A percentile compares a stretch with the other conserved stretches of the same genome.
Conservation (phyloP, 768 basidiomycete genomes). For the Agrocybe pediades region DNA sequence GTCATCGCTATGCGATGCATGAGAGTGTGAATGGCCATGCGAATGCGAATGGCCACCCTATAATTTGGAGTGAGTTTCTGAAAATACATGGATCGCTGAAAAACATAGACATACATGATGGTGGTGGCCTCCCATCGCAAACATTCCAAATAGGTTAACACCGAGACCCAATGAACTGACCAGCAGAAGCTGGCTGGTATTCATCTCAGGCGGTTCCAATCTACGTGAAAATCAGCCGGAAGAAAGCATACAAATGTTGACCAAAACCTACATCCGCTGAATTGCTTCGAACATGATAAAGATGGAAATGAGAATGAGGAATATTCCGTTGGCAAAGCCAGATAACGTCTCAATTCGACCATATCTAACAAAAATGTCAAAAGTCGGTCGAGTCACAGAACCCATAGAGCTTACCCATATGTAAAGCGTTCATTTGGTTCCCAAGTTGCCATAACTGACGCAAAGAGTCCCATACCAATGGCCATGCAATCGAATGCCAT, state of each 20-base stretch:
- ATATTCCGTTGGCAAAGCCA: slow-evolving; percentile 97
- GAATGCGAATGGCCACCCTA: slow-evolving; percentile 64
- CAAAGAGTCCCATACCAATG: slow-evolving; percentile 91
- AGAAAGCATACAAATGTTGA: neutral
- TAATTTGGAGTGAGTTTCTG: slow-evolving; percentile 5
- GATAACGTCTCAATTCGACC: slow-evolving; percentile 96
- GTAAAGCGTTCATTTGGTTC: slow-evolving; percentile 93
- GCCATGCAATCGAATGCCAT: slow-evolving; percentile 99
- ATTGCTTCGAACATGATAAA: slow-evolving; percentile 99
- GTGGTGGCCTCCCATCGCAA: slow-evolving; percentile 95
- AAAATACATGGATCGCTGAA: neutral
- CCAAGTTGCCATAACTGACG: slow-evolving; percentile 98
- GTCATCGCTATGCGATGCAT: slow-evolving; percentile 18
- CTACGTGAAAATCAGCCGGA: slow-evolving; percentile 37
- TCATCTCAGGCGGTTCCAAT: slow-evolving; percentile 96
- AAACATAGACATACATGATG: slow-evolving; percentile 61
- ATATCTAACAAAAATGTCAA: slow-evolving; percentile 54
- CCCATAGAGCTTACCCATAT: slow-evolving; percentile 68
- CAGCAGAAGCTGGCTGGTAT: slow-evolving; percentile 86
- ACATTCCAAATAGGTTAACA: slow-evolving; percentile 98
- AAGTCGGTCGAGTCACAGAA: neutral
- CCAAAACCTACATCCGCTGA: slow-evolving; percentile 74
- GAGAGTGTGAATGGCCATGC: slow-evolving; percentile 52
- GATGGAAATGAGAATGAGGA: slow-evolving; percentile 90
- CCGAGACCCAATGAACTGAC: slow-evolving; percentile 88